Evolutionary conservation across 2,329 filamentous ascomycete species (phyloP).

Genomic region (Exutisphaerella laricina): DNA sequence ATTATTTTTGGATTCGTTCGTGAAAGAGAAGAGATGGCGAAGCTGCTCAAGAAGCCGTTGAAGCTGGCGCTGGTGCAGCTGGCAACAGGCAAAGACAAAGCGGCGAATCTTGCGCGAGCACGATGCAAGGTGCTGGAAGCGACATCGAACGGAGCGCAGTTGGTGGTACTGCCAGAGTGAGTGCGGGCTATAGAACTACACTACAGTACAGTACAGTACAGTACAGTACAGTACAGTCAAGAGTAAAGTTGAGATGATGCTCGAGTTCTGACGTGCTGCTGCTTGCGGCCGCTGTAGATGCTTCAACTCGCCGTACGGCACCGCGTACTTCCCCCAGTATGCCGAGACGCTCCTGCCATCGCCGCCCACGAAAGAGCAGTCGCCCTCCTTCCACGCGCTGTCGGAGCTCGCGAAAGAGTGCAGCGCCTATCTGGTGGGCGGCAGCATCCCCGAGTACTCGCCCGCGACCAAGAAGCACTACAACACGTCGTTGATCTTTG

Average conservation of each 20-base stretch:
- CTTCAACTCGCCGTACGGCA: constrained; percentile 98
- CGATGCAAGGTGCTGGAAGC: constrained; percentile 78
- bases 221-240: too few relatives aligned
- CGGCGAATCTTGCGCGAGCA: constrained; percentile 74
- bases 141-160: constrained; percentile 66
- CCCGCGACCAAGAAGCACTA: constrained; percentile 66
- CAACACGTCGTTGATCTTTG: constrained; percentile 86
- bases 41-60: constrained; percentile 66
- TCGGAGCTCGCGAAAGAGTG: constrained; percentile 73
- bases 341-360: constrained; percentile 80
- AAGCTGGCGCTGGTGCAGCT: constrained; percentile 80
- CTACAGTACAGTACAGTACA: too few relatives aligned
- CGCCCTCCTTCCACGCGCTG: constrained; percentile 81
- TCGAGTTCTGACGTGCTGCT: constrained; percentile 58
- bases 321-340: constrained; percentile 82
- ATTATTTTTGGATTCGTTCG: neutral
- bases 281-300: constrained; percentile 62
- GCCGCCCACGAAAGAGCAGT: constrained; percentile 63
- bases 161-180: constrained; percentile 70
- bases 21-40: constrained; percentile 39
- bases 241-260: too few relatives aligned
- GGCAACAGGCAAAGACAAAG: constrained; percentile 69
- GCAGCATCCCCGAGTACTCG: constrained; percentile 83
- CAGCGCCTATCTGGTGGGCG: constrained; percentile 76
- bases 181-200: too few relatives aligned